These are phyloP conservation scores for Cutaneotrichosporon spelunceum DNA, from an alignment of 1,284 basidiomycete species.

Conservation along the genomic window DNA sequence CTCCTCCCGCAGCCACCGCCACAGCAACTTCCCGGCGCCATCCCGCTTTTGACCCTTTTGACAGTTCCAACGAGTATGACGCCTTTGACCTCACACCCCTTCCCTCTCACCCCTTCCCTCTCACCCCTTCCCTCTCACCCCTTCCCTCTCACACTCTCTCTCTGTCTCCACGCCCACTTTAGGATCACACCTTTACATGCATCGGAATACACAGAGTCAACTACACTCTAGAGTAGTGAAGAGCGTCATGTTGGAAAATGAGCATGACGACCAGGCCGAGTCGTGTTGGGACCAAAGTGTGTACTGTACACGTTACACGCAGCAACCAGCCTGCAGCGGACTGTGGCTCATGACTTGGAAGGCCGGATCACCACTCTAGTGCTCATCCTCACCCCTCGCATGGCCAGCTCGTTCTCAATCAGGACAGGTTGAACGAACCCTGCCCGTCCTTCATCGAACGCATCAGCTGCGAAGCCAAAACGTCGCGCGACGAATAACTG, in stretches of 20 bases:
- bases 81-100: too few relatives aligned
- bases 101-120: too few relatives aligned
- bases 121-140: not conserved
- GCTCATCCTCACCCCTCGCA: not conserved
- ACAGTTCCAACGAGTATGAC: too few relatives aligned
- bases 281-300: not conserved
- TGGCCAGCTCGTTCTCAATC: conserved; percentile 15
- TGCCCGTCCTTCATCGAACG: conserved; percentile 85
- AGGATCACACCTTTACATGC: not conserved
- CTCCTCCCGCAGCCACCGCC: too few relatives aligned
- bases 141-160: too few relatives aligned
- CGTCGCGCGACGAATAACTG: conserved; percentile 78
- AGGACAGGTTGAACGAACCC: conserved; percentile 93
- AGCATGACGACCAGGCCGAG: not conserved
- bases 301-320: not conserved
- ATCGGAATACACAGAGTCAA: conserved; percentile 3
- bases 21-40: too few relatives aligned
- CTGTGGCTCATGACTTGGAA: too few relatives aligned
- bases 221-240: not conserved
- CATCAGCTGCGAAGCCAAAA: conserved; percentile 73
- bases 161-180: too few relatives aligned
- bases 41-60: too few relatives aligned
- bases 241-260: not conserved
- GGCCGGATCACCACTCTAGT: not conserved
- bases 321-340: too few relatives aligned